These are phyloP conservation scores for Yarrowia divulgata DNA, from an alignment of 805 yeast species.

Conservation along the genomic window DNA sequence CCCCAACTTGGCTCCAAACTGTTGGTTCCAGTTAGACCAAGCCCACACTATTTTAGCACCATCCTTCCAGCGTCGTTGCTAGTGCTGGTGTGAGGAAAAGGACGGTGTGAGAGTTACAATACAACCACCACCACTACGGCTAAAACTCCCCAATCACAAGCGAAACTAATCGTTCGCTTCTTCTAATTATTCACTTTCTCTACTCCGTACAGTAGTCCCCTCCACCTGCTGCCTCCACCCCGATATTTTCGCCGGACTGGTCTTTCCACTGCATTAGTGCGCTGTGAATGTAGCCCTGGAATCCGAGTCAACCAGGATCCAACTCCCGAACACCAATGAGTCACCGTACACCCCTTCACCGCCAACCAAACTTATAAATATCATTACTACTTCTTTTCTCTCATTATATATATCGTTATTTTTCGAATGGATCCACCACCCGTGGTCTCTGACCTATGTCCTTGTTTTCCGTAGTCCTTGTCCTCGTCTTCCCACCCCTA, in stretches of 20 bases:
- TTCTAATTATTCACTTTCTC: no score
- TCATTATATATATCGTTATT: conserved; percentile 24
- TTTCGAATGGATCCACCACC: conserved; percentile 31
- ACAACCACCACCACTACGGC: no score
- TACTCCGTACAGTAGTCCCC: no score
- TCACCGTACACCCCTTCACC: neutral
- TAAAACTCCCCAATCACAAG: no score
- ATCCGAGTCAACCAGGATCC: neutral
- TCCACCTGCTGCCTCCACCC: neutral
- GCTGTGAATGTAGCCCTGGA: conserved; percentile 19
- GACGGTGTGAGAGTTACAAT: no score
- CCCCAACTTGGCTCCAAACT: no score
- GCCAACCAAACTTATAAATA: conserved; percentile 7
- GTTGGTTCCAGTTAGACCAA: no score
- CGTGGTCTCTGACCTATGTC: conserved; percentile 17
- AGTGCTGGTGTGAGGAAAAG: no score
- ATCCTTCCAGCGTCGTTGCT: no score
- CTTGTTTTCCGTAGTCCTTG: neutral
- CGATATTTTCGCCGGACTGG: conserved; percentile 23
- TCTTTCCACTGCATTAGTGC: conserved; percentile 15
- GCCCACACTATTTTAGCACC: no score
- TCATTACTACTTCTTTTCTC: conserved; percentile 30
- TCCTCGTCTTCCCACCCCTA: neutral
- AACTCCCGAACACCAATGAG: neutral
- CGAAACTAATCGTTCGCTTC: no score